Conservation (phyloP, 495 filamentous ascomycete genomes). For the Penicillium tannophilum region DNA sequence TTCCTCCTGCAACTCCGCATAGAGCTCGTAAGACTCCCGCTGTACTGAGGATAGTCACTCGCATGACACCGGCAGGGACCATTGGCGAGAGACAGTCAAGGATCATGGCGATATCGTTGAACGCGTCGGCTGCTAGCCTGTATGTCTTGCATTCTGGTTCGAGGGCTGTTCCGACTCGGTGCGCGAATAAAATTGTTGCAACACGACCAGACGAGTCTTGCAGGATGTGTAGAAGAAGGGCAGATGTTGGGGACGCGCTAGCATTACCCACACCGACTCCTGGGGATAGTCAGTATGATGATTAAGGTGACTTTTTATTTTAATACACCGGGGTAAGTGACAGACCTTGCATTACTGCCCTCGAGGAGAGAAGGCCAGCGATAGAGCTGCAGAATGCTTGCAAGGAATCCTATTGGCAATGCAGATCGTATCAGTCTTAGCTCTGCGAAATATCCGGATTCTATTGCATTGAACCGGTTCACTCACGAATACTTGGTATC, state of each 20-base stretch:
- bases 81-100: constrained; percentile 85
- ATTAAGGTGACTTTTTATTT: not conserved
- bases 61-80: constrained; percentile 62
- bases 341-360: constrained; percentile 84
- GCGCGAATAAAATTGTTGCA: constrained; percentile 90
- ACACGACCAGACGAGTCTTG: constrained; percentile 84
- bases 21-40: constrained; percentile 78
- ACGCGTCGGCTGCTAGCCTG: constrained; percentile 84
- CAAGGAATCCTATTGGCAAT: constrained; percentile 71
- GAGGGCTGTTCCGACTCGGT: constrained; percentile 80
- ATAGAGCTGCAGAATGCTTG: constrained; percentile 97
- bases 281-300: constrained; percentile 27
- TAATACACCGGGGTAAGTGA: not conserved
- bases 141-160: constrained; percentile 96
- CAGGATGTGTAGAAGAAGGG: constrained; percentile 81
- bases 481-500: constrained; percentile 69
- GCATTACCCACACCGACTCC: constrained; percentile 90
- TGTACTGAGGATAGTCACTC: constrained; percentile 71
- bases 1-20: constrained; percentile 87
- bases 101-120: constrained; percentile 90
- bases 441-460: not conserved
- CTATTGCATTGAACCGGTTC: not conserved
- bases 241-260: constrained; percentile 79
- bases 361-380: constrained; percentile 80
- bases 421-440: not conserved